These are phyloP conservation scores for Psilocybe mexicana DNA, from an alignment of 1,284 basidiomycete genomes.

Conservation along the genomic window DNA sequence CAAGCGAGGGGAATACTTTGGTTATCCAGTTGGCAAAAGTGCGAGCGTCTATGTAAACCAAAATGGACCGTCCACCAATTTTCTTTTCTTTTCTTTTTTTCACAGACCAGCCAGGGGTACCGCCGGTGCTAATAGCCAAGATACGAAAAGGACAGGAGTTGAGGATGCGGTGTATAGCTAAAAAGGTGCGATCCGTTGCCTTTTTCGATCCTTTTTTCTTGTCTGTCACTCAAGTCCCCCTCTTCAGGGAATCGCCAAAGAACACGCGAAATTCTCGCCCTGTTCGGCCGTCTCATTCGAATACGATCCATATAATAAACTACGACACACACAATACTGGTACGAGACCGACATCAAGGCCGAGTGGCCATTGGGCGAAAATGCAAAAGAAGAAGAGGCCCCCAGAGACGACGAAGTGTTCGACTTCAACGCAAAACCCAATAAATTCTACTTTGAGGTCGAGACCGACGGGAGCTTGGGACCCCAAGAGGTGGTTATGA, in stretches of 20 bases:
- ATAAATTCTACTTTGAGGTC: slow-evolving; percentile 89
- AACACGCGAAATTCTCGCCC: slow-evolving; percentile 99
- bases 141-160: slow-evolving; percentile 95
- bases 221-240: not conserved
- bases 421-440: slow-evolving; percentile 85
- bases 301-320: slow-evolving; percentile 97
- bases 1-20: slow-evolving; percentile 78
- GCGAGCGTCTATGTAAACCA: slow-evolving; percentile 26
- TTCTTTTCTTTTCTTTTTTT: not conserved
- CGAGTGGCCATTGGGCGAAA: slow-evolving; percentile 85
- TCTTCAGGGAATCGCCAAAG: slow-evolving; percentile 90
- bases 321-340: slow-evolving; percentile 97
- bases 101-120: slow-evolving; percentile 57
- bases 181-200: slow-evolving; percentile 63
- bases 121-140: slow-evolving; percentile 88
- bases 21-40: slow-evolving; percentile 88
- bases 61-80: not conserved
- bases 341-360: slow-evolving; percentile 77
- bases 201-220: not conserved
- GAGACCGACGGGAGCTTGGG: slow-evolving; percentile 89
- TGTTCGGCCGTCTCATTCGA: slow-evolving; percentile 95
- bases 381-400: slow-evolving; percentile 81
- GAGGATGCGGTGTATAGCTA: slow-evolving; percentile 85
- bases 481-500: slow-evolving; percentile 87
- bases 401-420: slow-evolving; percentile 80